Base-by-base conservation (phyloP, 2,329 filamentous ascomycete species). In the Curvularia lunata region DNA sequence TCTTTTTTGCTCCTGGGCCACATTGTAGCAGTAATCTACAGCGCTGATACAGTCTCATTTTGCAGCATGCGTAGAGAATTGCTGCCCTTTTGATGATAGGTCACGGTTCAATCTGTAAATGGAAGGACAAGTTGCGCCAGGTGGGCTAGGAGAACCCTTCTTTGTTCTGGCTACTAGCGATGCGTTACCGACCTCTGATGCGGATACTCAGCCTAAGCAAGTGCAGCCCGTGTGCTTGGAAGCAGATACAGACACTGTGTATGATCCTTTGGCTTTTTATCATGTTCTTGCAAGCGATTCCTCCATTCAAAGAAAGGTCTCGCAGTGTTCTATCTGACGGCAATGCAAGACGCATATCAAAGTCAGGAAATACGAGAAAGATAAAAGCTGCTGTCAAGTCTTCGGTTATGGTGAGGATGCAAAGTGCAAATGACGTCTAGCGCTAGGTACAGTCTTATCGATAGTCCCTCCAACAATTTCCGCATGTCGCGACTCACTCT, bases 381-480 rank as follows among this genome's bases (percentile, higher is more conserved):
- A 34, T 34, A 1, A n/a, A 34, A 34, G 32, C 12, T 34, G 13
- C 13, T n/a, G 32, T 6, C 9, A n/a, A 16, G 6, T 8, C 6
- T 27, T 27, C 8, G 25, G 16, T 37, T 6, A 2, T n/a, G 16
- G 6, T 25, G 25, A 43, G 23, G 23, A 27, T 46, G 8, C 8
- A 28, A 46, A 8, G 27, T 3, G 43, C 10, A 47, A 5, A 47
- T 47, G 43, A 47, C 43, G 43, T 47, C 43, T 47, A 25, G 18
- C 43, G 43, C 4, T n/a, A n/a, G 23, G 12, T n/a, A n/a, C n/a
- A n/a, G n/a, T n/a, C 51, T 58, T 58, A 58, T 58, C 55, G 55
- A 58, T 58, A 58, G 54, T 27, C 51, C 46, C 55, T 58, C 52
- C 25, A 54, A 52, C 46, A 61, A 40, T 63, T 63, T 63, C 23